Percentiles rank a stretch among this genome's conserved stretches.
Conservation (phyloP, 2,329 filamentous ascomycete species). For the Aspergillus ruber region DNA sequence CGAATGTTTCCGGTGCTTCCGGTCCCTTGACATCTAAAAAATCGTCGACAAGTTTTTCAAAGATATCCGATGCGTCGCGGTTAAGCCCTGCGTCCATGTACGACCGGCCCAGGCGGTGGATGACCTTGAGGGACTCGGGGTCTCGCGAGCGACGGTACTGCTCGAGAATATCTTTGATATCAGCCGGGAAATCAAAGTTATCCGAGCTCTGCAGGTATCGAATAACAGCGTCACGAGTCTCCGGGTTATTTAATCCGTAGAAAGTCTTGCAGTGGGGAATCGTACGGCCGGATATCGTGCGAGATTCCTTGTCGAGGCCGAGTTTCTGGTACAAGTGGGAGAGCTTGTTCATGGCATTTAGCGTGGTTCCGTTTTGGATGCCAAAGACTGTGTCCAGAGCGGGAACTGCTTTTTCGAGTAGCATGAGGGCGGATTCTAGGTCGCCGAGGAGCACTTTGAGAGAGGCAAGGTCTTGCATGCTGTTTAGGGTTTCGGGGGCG, state of each 20-base stretch:
- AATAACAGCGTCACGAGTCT: slow-evolving; percentile 19
- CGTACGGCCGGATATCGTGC: slow-evolving; percentile 15
- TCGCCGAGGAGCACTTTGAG: slow-evolving; percentile 22
- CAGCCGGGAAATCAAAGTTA: slow-evolving; percentile 24
- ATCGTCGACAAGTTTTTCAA: slow-evolving; percentile 21
- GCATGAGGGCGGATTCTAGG: slow-evolving; percentile 19
- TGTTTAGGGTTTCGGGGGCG: slow-evolving; percentile 24
- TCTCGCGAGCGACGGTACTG: slow-evolving; percentile 20
- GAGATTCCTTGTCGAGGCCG: slow-evolving; percentile 20
- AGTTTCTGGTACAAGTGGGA: slow-evolving; percentile 25
- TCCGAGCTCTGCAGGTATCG: slow-evolving; percentile 21
- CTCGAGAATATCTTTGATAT: slow-evolving; percentile 21
- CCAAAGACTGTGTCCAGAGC: slow-evolving; percentile 25
- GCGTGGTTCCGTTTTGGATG: slow-evolving; percentile 20
- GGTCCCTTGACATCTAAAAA: slow-evolving; percentile 17
- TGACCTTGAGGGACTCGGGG: slow-evolving; percentile 19
- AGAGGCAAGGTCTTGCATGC: slow-evolving; percentile 25
- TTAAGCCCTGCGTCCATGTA: slow-evolving; percentile 25
- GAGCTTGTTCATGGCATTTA: slow-evolving; percentile 25
- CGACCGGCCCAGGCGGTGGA: slow-evolving; percentile 20
- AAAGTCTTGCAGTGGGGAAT: slow-evolving; percentile 21
- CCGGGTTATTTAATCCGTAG: slow-evolving; percentile 17
- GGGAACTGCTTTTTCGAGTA: slow-evolving; percentile 24
- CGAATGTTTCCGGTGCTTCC: slow-evolving; percentile 22
- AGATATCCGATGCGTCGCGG: slow-evolving; percentile 21